These are phyloP conservation scores for Rauvolfia tetraphylla DNA, from an alignment of 257 asterid genomes.

Conservation along the genomic window DNA sequence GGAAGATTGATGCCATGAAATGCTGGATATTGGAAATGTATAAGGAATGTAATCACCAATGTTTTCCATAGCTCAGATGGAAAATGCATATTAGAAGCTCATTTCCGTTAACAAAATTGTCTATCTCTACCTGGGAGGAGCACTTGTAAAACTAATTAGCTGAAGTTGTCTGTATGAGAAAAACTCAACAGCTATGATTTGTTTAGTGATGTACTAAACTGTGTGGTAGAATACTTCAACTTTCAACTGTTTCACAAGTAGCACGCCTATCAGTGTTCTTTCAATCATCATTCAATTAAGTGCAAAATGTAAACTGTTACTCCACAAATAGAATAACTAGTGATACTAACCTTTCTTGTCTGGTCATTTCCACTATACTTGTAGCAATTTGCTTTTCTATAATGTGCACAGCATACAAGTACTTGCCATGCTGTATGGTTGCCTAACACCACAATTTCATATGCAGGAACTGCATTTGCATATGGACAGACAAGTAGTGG, in stretches of 20 bases:
- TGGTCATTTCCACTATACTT: neutral
- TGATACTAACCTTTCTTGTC: neutral
- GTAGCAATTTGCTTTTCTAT: neutral
- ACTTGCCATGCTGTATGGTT: neutral
- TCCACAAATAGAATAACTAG: neutral
- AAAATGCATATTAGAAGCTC: neutral
- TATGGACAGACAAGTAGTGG: slow-evolving; percentile 99
- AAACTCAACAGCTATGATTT: neutral
- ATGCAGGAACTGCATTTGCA: slow-evolving; percentile 95
- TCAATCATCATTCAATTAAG: neutral
- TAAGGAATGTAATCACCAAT: neutral
- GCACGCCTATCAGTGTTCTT: neutral
- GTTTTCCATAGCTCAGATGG: neutral
- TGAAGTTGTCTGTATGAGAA: neutral
- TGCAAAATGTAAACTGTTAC: neutral
- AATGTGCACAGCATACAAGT: neutral
- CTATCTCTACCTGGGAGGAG: neutral
- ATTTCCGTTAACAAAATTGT: neutral
- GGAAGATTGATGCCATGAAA: neutral
- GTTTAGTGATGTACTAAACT: neutral
- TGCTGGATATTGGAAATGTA: neutral
- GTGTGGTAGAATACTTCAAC: neutral
- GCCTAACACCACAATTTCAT: neutral
- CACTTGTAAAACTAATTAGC: neutral
- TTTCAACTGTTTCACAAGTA: neutral